Percentiles rank a stretch among this genome's conserved stretches.
Conservation (phyloP, 495 filamentous ascomycete genomes). For the Penicillium chermesinum region DNA sequence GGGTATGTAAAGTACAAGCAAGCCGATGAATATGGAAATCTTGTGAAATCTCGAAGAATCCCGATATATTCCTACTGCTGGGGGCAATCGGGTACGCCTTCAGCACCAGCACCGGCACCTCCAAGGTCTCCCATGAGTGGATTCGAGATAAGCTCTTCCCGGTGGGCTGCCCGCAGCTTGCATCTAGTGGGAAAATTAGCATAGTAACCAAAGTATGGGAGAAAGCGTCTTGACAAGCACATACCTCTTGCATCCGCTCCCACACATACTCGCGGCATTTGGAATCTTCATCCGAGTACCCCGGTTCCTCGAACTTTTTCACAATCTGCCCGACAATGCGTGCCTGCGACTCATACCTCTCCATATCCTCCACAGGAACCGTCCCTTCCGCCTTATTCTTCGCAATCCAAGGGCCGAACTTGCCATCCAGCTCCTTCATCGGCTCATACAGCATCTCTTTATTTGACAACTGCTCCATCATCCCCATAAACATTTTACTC, state of each 20-base stretch:
- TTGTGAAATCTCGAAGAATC: not conserved
- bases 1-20: constrained; percentile 26
- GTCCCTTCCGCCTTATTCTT: constrained; percentile 63
- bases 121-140: constrained; percentile 33
- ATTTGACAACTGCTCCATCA: constrained; percentile 98
- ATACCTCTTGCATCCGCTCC: constrained; percentile 93
- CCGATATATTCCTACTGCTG: constrained; percentile 26
- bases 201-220: constrained; percentile 2
- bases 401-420: constrained; percentile 83
- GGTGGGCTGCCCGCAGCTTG: constrained; percentile 90
- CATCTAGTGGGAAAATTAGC: constrained; percentile 55
- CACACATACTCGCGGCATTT: constrained; percentile 88
- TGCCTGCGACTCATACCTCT: constrained; percentile 77
- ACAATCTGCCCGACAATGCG: constrained; percentile 82
- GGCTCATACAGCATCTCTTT: constrained; percentile 98
- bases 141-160: constrained; percentile 81
- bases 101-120: constrained; percentile 18
- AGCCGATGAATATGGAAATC: constrained; percentile 12
- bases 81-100: constrained; percentile 35
- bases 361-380: constrained; percentile 62
- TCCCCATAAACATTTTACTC: constrained; percentile 84
- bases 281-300: constrained; percentile 74
- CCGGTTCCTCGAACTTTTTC: constrained; percentile 71
- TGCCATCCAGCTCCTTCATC: constrained; percentile 92
- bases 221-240: constrained; percentile 23